Evolutionary conservation across 78 protist genomes (phyloP).

Genomic region (Monosiga brevicollis): DNA sequence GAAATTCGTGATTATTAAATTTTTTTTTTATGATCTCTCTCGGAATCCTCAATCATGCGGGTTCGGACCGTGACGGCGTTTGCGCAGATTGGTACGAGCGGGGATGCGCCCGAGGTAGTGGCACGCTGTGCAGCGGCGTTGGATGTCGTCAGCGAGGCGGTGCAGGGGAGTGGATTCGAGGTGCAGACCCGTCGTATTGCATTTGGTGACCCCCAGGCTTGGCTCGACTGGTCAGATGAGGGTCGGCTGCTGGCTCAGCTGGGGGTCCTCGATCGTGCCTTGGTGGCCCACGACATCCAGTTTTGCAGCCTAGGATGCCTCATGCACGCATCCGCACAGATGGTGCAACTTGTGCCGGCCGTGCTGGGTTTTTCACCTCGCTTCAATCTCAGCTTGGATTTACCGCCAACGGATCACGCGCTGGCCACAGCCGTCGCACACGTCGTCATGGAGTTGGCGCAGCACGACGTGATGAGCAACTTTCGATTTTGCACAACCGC

Average conservation of each 20-base stretch:
- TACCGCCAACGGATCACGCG: not conserved
- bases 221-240: not conserved
- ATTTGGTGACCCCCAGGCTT: not conserved
- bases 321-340: not conserved
- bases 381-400: not conserved
- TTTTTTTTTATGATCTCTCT: too few relatives aligned
- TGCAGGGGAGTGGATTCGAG: not conserved
- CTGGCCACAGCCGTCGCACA: not conserved
- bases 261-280: not conserved
- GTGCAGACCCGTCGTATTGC: not conserved
- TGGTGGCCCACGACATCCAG: not conserved
- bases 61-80: not conserved
- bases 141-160: not conserved
- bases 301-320: not conserved
- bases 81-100: not conserved
- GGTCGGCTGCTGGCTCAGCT: not conserved
- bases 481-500: not conserved
- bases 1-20: too few relatives aligned
- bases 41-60: not conserved
- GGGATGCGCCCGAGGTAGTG: not conserved
- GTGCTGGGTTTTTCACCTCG: not conserved
- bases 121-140: not conserved
- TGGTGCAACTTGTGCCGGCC: not conserved
- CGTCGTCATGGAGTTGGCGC: not conserved
- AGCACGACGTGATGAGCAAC: not conserved